Percentiles rank a stretch among this genome's conserved stretches.
Evolutionary conservation across 176 grass and related monocot genomes (phyloP).

Genomic region (Aegilops sharonensis): DNA sequence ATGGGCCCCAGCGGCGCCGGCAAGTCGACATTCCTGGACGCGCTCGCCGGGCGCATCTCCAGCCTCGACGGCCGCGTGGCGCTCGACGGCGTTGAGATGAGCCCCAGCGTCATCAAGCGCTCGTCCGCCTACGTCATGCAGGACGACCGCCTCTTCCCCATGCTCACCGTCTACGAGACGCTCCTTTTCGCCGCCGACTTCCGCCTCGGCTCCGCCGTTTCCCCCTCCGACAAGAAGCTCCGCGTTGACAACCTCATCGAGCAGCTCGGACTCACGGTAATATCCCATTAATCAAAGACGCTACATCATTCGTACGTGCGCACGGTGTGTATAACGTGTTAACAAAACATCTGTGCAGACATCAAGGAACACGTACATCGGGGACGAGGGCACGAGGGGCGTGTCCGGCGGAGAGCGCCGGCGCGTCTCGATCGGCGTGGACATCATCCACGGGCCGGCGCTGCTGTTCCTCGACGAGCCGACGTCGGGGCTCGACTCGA

Average conservation of each 20-base stretch:
- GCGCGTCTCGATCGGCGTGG: constrained; percentile 71
- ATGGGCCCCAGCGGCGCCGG: constrained; percentile 77
- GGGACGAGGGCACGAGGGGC: constrained; percentile 61
- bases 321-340: too few species aligned
- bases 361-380: constrained; percentile 56
- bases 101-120: constrained; percentile 56
- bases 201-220: constrained; percentile 48
- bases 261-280: constrained; percentile 63
- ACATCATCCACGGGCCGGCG: constrained; percentile 73
- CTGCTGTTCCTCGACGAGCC: constrained; percentile 83
- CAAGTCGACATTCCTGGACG: constrained; percentile 85
- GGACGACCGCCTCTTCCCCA: constrained; percentile 77
- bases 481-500: constrained; percentile 74
- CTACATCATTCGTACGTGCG: neutral
- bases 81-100: constrained; percentile 57
- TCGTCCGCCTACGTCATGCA: constrained; percentile 87
- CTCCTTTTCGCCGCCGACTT: constrained; percentile 79
- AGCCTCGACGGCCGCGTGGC: constrained; percentile 66
- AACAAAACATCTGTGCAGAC: neutral
- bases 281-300: too few species aligned
- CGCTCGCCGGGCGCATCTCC: constrained; percentile 60
- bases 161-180: constrained; percentile 88
- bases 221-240: constrained; percentile 42
- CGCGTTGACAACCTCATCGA: constrained; percentile 71
- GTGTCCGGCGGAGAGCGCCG: constrained; percentile 76